Base-by-base conservation (phyloP, 371 early-diverging fungal species). In the Actinomortierella ambigua region DNA sequence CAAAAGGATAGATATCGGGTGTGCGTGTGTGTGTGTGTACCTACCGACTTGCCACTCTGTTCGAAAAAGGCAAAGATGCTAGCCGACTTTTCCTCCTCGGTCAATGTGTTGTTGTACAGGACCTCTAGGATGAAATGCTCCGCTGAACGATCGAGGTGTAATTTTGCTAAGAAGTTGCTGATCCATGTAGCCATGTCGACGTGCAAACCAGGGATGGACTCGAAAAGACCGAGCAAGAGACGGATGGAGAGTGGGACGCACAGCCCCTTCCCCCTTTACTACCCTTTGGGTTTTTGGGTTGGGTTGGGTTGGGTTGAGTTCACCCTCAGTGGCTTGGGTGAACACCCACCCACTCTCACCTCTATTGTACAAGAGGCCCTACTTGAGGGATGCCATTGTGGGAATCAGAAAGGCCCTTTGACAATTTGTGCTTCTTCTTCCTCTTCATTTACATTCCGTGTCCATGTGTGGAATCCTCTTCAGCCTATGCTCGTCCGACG, bases 391-490 rank as follows among this genome's bases (percentile, higher is more conserved):
- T 6, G 34, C 4, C 7, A 34, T 34, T 6, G 34, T 6, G 34
- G 34, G 7, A 34, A 34, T 15, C 23, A 39, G 18, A 39, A 20
- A 39, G 34, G 53, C 2, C 34, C 52, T 5, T 40, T 41, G 8
- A 34, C n/a, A 18, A 22, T 23, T 52, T 0, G 13, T 52, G 42
- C 8, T 42, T 26, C 1, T 22, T n/a, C 23, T 43, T 27, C 22
- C 6, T 3, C 11, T 44, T 46, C 22, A 34, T 22, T 18, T 20
- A 24, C 43, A 54, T 18, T 9, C 28, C 15, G 3, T 24, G 34
- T 3, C 28, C 29, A 70, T 73, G 73, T 73, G 73, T 39, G 73
- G 73, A 24, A 73, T 73, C 48, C 73, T 73, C 44, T 63, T 65
- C 50, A 27, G 63, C 60, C n/a, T 20, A 27, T 24, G 24, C 3